Conservation (phyloP, 805 yeast genomes). For the Hemisphaericaspora nanyangensis region DNA sequence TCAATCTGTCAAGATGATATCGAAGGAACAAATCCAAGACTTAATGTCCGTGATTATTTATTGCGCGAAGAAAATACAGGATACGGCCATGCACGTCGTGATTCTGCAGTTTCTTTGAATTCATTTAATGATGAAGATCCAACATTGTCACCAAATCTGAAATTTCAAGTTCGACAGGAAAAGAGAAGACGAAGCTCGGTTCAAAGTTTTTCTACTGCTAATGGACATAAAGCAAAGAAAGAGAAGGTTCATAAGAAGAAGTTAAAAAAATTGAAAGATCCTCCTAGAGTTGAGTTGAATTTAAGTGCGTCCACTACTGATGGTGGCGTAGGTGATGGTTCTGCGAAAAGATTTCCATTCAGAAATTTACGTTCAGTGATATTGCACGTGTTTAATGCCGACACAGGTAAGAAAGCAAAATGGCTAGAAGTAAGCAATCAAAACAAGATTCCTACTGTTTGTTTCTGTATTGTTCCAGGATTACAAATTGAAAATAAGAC, state of each 20-base stretch:
- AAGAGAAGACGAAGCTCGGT: constrained; percentile 40
- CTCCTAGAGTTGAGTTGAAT: constrained; percentile 15
- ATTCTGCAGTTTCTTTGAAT: constrained; percentile 21
- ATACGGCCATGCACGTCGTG: constrained; percentile 12
- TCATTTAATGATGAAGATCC: constrained; percentile 17
- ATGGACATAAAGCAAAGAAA: constrained; percentile 10
- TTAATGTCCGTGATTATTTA: constrained; percentile 14
- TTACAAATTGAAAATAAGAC: constrained; percentile 37
- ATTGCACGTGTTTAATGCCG: constrained; percentile 10
- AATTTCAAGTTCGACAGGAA: not conserved
- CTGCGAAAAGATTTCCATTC: constrained; percentile 13
- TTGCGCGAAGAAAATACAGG: not conserved
- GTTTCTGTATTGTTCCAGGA: constrained; percentile 65
- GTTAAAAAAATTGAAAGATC: constrained; percentile 27
- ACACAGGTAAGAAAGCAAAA: constrained; percentile 18
- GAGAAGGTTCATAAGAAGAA: constrained; percentile 26
- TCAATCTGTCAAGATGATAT: constrained; percentile 21
- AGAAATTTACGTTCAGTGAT: constrained; percentile 16
- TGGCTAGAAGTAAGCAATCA: constrained; percentile 52
- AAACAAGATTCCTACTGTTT: constrained; percentile 47
- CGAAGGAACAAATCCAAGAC: constrained; percentile 14
- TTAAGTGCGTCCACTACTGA: not conserved
- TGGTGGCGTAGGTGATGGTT: not conserved
- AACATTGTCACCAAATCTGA: not conserved
- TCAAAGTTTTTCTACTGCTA: constrained; percentile 17